These are phyloP conservation scores for Rusavskia elegans DNA, from an alignment of 495 filamentous ascomycete genomes.

Conservation along the genomic window DNA sequence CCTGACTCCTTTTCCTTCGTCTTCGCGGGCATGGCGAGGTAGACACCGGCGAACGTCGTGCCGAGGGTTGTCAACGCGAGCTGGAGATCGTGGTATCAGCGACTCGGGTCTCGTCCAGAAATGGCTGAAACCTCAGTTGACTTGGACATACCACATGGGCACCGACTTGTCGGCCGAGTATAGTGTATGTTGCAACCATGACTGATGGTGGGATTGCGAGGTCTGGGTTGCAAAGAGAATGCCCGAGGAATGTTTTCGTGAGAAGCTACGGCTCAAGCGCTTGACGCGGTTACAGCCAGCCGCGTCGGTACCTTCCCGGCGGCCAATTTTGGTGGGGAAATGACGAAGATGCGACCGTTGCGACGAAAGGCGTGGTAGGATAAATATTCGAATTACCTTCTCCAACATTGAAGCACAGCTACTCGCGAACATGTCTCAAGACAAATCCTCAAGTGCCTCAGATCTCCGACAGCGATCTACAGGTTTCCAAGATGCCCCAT, in stretches of 20 bases:
- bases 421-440: slow-evolving; percentile 3
- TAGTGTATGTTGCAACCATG: slow-evolving; percentile 76
- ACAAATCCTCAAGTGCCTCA: slow-evolving; percentile 1
- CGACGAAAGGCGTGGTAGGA: too few species aligned
- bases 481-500: slow-evolving; percentile 1
- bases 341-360: too few species aligned
- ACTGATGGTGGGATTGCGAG: slow-evolving; percentile 24
- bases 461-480: slow-evolving; percentile 1
- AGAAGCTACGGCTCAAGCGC: too few species aligned
- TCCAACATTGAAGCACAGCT: not conserved
- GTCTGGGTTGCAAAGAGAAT: slow-evolving; percentile 18
- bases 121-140: slow-evolving; percentile 1
- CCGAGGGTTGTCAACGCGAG: slow-evolving; percentile 75
- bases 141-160: slow-evolving; percentile 69
- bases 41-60: slow-evolving; percentile 41
- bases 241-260: too few species aligned
- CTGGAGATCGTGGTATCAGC: slow-evolving; percentile 26
- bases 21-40: slow-evolving; percentile 39
- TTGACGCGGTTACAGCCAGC: too few species aligned
- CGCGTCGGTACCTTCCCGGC: too few species aligned
- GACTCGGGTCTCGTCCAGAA: not conserved
- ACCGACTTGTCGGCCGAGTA: slow-evolving; percentile 81
- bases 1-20: slow-evolving; percentile 42
- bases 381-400: too few species aligned
- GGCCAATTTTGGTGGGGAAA: too few species aligned